phyloP scores from a whole-genome alignment of 352 stramenopile genomes.

The Peronospora destructor region DNA sequence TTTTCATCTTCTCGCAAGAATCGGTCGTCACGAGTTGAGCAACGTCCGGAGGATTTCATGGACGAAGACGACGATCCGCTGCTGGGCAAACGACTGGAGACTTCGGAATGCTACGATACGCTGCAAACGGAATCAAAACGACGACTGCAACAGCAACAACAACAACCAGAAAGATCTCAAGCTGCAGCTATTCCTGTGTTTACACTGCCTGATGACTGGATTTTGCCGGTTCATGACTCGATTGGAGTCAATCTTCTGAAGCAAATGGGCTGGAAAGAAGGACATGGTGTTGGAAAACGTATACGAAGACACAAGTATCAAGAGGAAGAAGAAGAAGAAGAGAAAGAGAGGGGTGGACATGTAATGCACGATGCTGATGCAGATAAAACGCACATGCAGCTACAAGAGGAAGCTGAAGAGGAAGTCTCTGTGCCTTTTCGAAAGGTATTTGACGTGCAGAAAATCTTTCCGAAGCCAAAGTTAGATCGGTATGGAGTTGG shows the following conservation, averaged over 20 bases:
- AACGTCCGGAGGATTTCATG: constrained; percentile 90
- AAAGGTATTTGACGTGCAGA: constrained; percentile 45
- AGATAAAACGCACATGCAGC: constrained; percentile 2
- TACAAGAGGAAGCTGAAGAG: constrained; percentile 24
- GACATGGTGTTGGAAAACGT: constrained; percentile 78
- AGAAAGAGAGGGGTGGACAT: constrained; percentile 3
- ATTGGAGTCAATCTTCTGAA: constrained; percentile 79
- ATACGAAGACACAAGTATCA: constrained; percentile 46
- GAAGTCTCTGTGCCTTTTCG: constrained; percentile 51
- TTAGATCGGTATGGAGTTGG: constrained; percentile 67
- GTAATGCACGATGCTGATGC: constrained; percentile 7
- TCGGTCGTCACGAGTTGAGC: constrained; percentile 32
- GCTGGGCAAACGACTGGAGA: constrained; percentile 71
- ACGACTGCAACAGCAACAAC: constrained; percentile 29
- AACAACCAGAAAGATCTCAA: constrained; percentile 4
- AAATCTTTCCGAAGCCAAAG: constrained; percentile 61
- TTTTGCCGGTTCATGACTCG: constrained; percentile 64
- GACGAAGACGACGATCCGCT: constrained; percentile 90
- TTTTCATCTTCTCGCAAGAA: constrained; percentile 76
- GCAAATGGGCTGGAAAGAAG: constrained; percentile 89
- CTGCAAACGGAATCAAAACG: constrained; percentile 34
- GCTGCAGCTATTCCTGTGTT: constrained; percentile 31
- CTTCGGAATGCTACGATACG: constrained; percentile 55
- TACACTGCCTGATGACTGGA: constrained; percentile 61
- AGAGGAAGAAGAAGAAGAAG: constrained; percentile 8